These are phyloP conservation scores for Pyrrhoderma noxium DNA, from an alignment of 1,284 basidiomycete genomes.

Conservation along the genomic window DNA sequence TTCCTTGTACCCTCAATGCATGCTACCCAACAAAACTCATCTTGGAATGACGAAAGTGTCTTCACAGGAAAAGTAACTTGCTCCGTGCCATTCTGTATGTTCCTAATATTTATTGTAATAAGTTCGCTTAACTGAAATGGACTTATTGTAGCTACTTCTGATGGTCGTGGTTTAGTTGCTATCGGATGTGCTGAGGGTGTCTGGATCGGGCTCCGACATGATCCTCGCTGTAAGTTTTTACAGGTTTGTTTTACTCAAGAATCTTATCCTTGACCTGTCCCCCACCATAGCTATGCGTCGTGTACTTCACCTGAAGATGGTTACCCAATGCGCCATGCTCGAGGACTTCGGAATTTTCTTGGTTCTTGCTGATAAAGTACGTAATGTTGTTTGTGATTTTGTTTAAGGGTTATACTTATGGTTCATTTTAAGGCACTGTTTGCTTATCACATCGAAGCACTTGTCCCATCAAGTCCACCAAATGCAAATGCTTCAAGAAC, in stretches of 20 bases:
- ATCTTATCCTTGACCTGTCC: too few species aligned
- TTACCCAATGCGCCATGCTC: conserved; percentile 91
- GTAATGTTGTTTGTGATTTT: conserved; percentile 18
- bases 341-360: conserved; percentile 95
- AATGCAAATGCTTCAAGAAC: conserved; percentile 57
- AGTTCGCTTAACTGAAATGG: conserved; percentile 16
- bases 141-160: conserved; percentile 55
- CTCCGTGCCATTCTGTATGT: conserved; percentile 86
- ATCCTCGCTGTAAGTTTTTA: conserved; percentile 64
- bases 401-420: conserved; percentile 1
- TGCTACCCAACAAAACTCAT: conserved; percentile 38
- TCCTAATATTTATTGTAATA: background rate
- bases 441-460: conserved; percentile 91
- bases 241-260: too few species aligned
- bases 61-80: conserved; percentile 90
- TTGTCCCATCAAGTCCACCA: conserved; percentile 81
- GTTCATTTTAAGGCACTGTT: conserved; percentile 48
- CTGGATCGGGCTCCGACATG: conserved; percentile 91
- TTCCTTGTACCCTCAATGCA: conserved; percentile 67
- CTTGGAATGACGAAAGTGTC: conserved; percentile 63
- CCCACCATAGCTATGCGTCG: conserved; percentile 69
- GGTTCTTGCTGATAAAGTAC: conserved; percentile 85
- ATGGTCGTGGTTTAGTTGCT: conserved; percentile 80
- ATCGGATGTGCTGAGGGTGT: conserved; percentile 94
- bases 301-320: conserved; percentile 83